These are phyloP conservation scores for Benincasa hispida DNA, from an alignment of 306 rosid genomes.

Conservation along the genomic window DNA sequence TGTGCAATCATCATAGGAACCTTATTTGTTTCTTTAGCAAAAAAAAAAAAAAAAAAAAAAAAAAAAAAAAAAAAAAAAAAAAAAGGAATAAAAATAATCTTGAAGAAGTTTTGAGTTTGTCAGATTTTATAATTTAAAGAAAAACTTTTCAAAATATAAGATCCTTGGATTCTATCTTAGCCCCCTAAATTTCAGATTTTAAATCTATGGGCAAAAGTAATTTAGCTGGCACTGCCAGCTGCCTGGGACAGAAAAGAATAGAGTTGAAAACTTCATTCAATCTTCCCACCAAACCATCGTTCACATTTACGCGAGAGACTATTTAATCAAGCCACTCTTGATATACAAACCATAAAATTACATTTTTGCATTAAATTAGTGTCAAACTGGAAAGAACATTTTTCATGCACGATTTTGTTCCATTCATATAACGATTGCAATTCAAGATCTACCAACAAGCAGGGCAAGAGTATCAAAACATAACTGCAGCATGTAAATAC, in stretches of 20 bases:
- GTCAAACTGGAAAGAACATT: background rate
- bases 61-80: too few relatives aligned
- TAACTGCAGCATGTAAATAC: background rate
- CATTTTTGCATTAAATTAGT: background rate
- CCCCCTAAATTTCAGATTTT: background rate
- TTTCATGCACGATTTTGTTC: background rate
- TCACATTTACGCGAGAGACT: background rate
- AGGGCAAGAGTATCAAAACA: background rate
- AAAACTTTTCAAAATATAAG: constrained; percentile 6
- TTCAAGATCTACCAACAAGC: background rate
- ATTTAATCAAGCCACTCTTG: background rate
- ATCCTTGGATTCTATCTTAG: background rate
- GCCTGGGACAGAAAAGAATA: background rate
- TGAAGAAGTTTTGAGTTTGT: background rate
- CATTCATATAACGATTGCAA: background rate
- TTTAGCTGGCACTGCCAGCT: background rate
- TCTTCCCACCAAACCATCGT: background rate
- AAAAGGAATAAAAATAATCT: background rate
- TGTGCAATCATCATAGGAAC: background rate
- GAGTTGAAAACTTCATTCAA: background rate
- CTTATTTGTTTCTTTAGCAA: background rate
- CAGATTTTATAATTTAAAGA: background rate
- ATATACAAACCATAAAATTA: background rate
- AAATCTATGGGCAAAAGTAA: background rate
- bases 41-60: background rate